Conservation (phyloP, 495 filamentous ascomycete genomes). For the Penicillium desertorum region DNA sequence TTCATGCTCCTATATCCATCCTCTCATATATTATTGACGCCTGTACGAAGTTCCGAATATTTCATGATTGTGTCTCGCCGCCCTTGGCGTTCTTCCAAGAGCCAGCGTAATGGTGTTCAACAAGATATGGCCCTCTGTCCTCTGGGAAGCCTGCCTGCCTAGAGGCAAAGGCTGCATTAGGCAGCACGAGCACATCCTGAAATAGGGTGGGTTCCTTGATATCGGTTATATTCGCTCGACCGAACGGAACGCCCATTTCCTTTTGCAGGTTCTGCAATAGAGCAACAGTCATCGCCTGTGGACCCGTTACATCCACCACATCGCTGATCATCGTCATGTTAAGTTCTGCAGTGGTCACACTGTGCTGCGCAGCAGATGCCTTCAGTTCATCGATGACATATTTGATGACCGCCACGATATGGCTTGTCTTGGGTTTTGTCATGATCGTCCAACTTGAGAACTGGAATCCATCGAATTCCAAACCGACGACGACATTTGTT, state of each 20-base stretch:
- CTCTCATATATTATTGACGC: not conserved
- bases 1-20: not conserved
- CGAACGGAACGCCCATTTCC: conserved; percentile 20
- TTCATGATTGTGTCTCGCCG: conserved; percentile 3
- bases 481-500: conserved; percentile 40
- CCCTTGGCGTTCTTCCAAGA: conserved; percentile 31
- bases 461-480: conserved; percentile 42
- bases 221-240: conserved; percentile 22
- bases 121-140: conserved; percentile 24
- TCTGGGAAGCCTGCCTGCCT: conserved; percentile 18
- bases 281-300: conserved; percentile 18
- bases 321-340: conserved; percentile 19
- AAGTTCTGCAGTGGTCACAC: conserved; percentile 3
- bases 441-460: conserved; percentile 45
- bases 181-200: conserved; percentile 30
- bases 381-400: conserved; percentile 22
- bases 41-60: not conserved
- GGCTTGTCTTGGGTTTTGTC: conserved; percentile 29
- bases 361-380: conserved; percentile 2
- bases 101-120: conserved; percentile 34
- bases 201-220: conserved; percentile 23
- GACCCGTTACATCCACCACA: conserved; percentile 28
- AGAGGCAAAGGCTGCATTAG: conserved; percentile 30
- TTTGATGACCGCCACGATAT: conserved; percentile 19
- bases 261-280: conserved; percentile 14